These are phyloP conservation scores for Fusarium siculi DNA, from an alignment of 2,329 filamentous ascomycete species.

Conservation along the genomic window DNA sequence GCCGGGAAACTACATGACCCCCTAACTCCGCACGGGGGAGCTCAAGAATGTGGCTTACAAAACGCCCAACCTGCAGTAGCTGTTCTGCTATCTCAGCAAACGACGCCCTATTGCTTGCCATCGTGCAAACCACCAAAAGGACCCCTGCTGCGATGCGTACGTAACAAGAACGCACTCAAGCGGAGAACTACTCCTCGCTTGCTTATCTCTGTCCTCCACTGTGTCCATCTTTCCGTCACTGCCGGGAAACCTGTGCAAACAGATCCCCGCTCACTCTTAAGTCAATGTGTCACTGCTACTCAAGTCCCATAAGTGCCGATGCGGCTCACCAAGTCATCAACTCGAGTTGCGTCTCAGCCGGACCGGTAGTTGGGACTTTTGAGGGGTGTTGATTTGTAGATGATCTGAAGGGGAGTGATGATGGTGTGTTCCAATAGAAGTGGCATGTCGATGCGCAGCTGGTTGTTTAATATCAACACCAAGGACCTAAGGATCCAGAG, in stretches of 20 bases:
- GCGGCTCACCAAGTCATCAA: constrained; percentile 13
- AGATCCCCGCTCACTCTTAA: constrained; percentile 1
- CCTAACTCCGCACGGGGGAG: background rate
- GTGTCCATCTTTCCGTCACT: constrained; percentile 8
- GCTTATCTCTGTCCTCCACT: constrained; percentile 12
- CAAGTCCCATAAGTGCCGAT: constrained; percentile 8
- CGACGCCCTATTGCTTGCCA: constrained; percentile 19
- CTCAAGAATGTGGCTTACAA: background rate
- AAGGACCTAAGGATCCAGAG: background rate
- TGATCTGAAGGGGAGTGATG: background rate
- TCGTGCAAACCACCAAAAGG: constrained; percentile 10
- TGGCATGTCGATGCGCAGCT: background rate
- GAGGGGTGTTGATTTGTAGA: background rate
- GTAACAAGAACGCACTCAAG: constrained; percentile 31
- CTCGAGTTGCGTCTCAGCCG: background rate
- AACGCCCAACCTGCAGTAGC: background rate
- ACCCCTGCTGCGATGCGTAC: constrained; percentile 19
- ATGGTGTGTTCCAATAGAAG: background rate
- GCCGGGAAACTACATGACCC: constrained; percentile 10
- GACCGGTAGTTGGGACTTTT: background rate
- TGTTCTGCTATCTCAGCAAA: background rate
- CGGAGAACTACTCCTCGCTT: constrained; percentile 20
- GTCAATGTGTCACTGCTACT: background rate
- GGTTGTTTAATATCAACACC: background rate
- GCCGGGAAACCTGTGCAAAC: constrained; percentile 20